Evolutionary conservation across 2,329 filamentous ascomycete genomes (phyloP).

Genomic region (Calonectria pseudoreteaudii): DNA sequence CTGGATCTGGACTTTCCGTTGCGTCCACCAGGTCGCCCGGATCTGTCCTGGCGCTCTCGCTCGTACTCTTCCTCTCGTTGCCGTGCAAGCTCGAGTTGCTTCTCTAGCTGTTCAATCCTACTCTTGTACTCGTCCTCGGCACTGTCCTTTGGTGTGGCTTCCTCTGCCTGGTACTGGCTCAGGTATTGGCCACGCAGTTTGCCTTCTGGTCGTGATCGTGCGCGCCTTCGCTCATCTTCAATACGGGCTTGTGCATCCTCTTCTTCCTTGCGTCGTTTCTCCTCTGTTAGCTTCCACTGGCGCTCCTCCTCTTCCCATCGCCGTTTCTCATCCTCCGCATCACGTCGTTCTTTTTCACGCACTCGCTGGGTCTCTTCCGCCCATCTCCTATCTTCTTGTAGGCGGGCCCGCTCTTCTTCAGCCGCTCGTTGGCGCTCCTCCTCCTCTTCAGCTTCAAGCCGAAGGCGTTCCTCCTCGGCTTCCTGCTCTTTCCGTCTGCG

Average conservation of each 20-base stretch:
- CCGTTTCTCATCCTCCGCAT: slow-evolving; percentile 75
- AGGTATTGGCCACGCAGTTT: slow-evolving; percentile 85
- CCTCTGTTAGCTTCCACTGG: slow-evolving; percentile 82
- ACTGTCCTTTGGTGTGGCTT: slow-evolving; percentile 45
- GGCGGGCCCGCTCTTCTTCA: slow-evolving; percentile 70
- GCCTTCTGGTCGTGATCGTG: slow-evolving; percentile 72
- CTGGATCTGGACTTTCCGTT: slow-evolving; percentile 38
- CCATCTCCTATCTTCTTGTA: slow-evolving; percentile 75
- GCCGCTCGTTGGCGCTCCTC: slow-evolving; percentile 60
- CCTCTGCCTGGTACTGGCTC: slow-evolving; percentile 86
- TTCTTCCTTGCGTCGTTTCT: slow-evolving; percentile 78
- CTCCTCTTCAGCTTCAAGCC: slow-evolving; percentile 65
- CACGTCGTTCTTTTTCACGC: slow-evolving; percentile 70
- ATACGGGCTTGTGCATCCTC: slow-evolving; percentile 76
- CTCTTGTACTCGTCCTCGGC: slow-evolving; percentile 65
- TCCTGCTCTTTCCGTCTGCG: slow-evolving; percentile 68
- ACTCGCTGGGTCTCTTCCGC: slow-evolving; percentile 72
- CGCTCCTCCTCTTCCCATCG: slow-evolving; percentile 83
- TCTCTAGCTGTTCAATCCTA: slow-evolving; percentile 84
- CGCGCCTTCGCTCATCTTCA: slow-evolving; percentile 73
- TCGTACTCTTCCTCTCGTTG: slow-evolving; percentile 74
- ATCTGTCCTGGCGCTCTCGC: slow-evolving; percentile 65
- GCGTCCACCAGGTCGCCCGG: slow-evolving; percentile 43
- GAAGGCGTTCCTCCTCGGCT: slow-evolving; percentile 70
- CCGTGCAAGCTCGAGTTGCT: slow-evolving; percentile 72